A percentile compares a stretch with the other conserved stretches of the same genome.
Evolutionary conservation across 2,329 filamentous ascomycete species (phyloP).

Genomic region (Pseudopyricularia cyperi): DNA sequence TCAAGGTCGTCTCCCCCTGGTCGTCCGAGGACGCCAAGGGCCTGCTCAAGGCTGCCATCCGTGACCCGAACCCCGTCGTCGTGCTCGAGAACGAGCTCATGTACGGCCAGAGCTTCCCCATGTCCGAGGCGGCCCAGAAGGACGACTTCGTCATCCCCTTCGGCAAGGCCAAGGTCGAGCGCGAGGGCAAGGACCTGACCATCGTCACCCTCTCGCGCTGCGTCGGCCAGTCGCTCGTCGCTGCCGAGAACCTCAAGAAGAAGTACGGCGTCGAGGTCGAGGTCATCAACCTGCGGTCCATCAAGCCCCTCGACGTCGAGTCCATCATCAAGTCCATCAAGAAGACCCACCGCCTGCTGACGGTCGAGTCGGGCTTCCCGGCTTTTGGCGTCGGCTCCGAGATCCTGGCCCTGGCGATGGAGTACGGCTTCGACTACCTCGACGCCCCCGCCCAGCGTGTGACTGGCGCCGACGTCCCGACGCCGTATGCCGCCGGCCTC

Average conservation of each 20-base stretch:
- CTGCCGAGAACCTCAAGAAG: conserved; percentile 84
- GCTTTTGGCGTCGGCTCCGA: conserved; percentile 87
- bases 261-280: conserved; percentile 94
- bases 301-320: conserved; percentile 95
- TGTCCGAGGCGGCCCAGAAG: conserved; percentile 93
- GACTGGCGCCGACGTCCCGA: conserved; percentile 94
- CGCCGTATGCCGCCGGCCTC: conserved; percentile 82
- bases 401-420: conserved; percentile 88
- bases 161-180: conserved; percentile 98
- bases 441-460: conserved; percentile 87
- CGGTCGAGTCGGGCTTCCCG: conserved; percentile 91
- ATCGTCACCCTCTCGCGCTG: conserved; percentile 91
- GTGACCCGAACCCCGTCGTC: conserved; percentile 93
- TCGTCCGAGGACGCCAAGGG: conserved; percentile 97
- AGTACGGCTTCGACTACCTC: conserved; percentile 97
- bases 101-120: conserved; percentile 90
- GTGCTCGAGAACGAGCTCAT: conserved; percentile 82
- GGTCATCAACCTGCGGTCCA: conserved; percentile 93
- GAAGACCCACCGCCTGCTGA: conserved; percentile 89
- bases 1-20: conserved; percentile 96
- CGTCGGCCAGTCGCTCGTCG: conserved; percentile 80
- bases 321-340: conserved; percentile 94
- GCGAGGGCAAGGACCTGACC: conserved; percentile 87
- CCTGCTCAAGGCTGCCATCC: conserved; percentile 91
- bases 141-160: conserved; percentile 95